phyloP scores from a whole-genome alignment of 805 yeast species.

The Kockiozyma suomiensis region DNA sequence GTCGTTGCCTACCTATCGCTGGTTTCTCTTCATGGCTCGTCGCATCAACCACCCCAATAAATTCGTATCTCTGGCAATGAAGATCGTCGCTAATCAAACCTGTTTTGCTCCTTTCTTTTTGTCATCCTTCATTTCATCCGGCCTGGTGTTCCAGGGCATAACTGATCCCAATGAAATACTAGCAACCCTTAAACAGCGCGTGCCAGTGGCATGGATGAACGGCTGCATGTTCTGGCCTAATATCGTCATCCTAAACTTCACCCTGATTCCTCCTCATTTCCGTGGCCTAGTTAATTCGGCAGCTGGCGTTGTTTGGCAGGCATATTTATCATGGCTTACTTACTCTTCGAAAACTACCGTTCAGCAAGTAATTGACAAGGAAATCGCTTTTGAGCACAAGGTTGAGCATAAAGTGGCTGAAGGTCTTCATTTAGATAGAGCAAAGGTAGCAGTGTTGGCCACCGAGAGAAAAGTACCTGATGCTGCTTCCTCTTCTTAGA shows the following conservation, averaged over 20 bases:
- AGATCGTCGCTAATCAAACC: constrained; percentile 24
- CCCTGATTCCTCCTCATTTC: constrained; percentile 32
- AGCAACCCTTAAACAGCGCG: constrained; percentile 17
- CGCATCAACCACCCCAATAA: constrained; percentile 27
- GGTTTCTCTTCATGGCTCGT: constrained; percentile 27
- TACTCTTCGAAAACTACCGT: constrained; percentile 20
- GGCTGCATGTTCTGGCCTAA: constrained; percentile 35
- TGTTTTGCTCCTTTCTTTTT: constrained; percentile 31
- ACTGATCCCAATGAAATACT: constrained; percentile 10
- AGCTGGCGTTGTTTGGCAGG: constrained; percentile 32
- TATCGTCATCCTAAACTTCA: constrained; percentile 28
- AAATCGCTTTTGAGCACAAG: constrained; percentile 20
- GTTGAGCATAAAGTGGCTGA: constrained; percentile 11
- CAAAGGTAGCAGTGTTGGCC: constrained; percentile 8
- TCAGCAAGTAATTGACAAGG: constrained; percentile 21
- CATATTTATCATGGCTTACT: constrained; percentile 29
- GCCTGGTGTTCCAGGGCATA: constrained; percentile 27
- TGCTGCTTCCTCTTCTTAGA: neutral
- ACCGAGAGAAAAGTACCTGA: constrained; percentile 9
- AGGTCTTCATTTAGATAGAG: constrained; percentile 14
- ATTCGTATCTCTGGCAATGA: constrained; percentile 21
- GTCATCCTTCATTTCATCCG: constrained; percentile 26
- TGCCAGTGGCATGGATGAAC: constrained; percentile 32
- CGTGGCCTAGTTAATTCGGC: constrained; percentile 31
- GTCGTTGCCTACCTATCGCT: constrained; percentile 26